Base-by-base conservation (phyloP, 202 grass and related monocot species). In the Hordeum pubiflorum region DNA sequence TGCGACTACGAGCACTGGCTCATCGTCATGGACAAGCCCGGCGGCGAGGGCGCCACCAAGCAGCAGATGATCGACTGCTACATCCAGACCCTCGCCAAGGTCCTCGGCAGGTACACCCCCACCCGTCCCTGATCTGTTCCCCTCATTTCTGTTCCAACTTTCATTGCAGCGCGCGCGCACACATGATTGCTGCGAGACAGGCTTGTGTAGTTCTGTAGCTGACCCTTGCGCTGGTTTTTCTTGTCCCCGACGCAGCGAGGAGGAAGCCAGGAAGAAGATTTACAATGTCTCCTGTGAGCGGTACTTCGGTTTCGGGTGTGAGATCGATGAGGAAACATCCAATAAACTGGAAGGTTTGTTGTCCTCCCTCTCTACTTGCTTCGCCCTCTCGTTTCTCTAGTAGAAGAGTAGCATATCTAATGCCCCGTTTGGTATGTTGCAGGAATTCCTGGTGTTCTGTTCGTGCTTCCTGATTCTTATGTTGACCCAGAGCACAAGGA, bases 1-100 rank as follows among this genome's bases (percentile, higher is more conserved):
- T 97, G 94, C 81, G 94, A 97, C 84, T 97, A 94, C 67, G 89
- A 94, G 87, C 94, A 94, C 89, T 97, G 89, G 94, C 83, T 97
- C 58, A 97, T 97, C 68, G 94, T 97, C 75, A 94, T 92, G 94
- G 94, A 97, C 77, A 97, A 94, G 83, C 94, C 94, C 12, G 94
- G 91, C 6, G 89, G 89, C 9, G 88, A 94, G 72, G 84, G 88
- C 11, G 91, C 94, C 61, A 89, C 89, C 46, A 94, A 94, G 70
- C 89, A 97, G 71, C 94, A 97, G 72, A 97, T 94, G 89, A 94
- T 97, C 64, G 91, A 94, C 71, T 97, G 87, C 82, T 97, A 97
- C 58, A 79, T 97, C 64, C 46, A 97, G 80, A 97, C 94, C 85
- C 85, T 93, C 12, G 85, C 94, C 73, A 87, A 94, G 85, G 94